Evolutionary conservation across 2,329 filamentous ascomycete genomes (phyloP), one percentile per base, ranked within the genome.

Genomic region (Colletotrichum noveboracense): DNA sequence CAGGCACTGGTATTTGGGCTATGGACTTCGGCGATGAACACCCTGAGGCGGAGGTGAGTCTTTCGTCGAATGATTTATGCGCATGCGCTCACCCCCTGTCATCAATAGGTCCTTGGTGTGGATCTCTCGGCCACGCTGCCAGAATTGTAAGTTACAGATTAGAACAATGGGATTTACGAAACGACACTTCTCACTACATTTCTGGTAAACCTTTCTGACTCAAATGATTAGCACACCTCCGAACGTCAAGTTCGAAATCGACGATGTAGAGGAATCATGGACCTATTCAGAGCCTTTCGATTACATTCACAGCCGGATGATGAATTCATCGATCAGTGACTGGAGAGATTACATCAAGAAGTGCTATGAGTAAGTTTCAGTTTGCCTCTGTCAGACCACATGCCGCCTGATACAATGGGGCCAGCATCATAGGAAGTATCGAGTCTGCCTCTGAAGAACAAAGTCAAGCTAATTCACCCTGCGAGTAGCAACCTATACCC

Each of bases 251-350:
- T 87, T 87, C 64, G 80, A 85, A 74, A 80, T 87, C 70, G 86
- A 87, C 65, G 84, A 86, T 66, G 30, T 81, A 4, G 78, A 82
- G 66, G 67, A 80, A 24, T 75, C 77, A 10, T 81, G 78, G 79
- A 78, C 78, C 5, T 82, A 77, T 71, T 76, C 78, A 2, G 78
- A 80, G 21, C 85, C 87, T 3, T 91, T 91, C 80, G 91, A 93
- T 81, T 90, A 89, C 79, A 89, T 93, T 77, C 91, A 92, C 80
- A 89, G 88, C 7, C 88, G 89, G 43, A 86, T 90, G 78, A 84
- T 93, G 78, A 84, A 88, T 7, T 90, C 91, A 64, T 86, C 87
- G 67, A 87, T 92, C 76, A 82, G 90, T 6, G 56, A 60, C 26
- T 60, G 56, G 56, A 60, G 14, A 60, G 56, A 32, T 10, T 60